Conservation (phyloP, 495 filamentous ascomycete genomes). For the Filosporella fistucella region DNA sequence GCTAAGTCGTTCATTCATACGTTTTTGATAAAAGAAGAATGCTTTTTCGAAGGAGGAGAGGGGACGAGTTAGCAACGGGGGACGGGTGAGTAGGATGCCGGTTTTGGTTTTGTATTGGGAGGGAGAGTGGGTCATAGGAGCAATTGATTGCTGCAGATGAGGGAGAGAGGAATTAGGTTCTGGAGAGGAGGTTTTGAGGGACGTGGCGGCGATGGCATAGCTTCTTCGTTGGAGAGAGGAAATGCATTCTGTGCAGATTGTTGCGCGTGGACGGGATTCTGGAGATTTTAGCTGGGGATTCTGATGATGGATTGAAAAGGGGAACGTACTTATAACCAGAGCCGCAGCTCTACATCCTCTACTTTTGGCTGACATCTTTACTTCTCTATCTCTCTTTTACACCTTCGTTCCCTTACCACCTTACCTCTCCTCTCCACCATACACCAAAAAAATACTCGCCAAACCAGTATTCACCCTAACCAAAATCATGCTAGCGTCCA, state of each 20-base stretch:
- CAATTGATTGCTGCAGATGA: conserved; percentile 10
- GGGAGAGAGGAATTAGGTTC: conserved; percentile 14
- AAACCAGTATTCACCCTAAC: not conserved
- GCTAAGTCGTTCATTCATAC: conserved; percentile 87
- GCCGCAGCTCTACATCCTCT: conserved; percentile 38
- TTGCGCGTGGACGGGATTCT: conserved; percentile 5
- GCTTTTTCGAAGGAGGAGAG: conserved; percentile 85
- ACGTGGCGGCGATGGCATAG: conserved; percentile 17
- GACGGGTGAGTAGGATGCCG: conserved; percentile 79
- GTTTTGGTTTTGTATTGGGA: conserved; percentile 62
- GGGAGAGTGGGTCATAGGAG: conserved; percentile 20
- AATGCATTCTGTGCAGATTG: conserved; percentile 27
- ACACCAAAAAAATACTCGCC: conserved; percentile 7
- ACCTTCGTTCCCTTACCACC: not conserved
- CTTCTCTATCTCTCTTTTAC: conserved; percentile 4
- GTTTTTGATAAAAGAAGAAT: conserved; percentile 94
- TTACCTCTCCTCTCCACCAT: not conserved
- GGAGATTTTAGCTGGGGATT: conserved; percentile 30
- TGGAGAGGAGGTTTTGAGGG: conserved; percentile 12
- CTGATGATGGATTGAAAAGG: not conserved
- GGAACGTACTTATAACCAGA: conserved; percentile 28
- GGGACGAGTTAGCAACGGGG: conserved; percentile 79
- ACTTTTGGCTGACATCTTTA: conserved; percentile 43
- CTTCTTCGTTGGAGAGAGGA: conserved; percentile 21
- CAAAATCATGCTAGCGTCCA: not conserved